Percentiles rank a stretch among this genome's conserved stretches.
phyloP scores from a whole-genome alignment of 768 basidiomycete genomes.

The Mycena maculata region DNA sequence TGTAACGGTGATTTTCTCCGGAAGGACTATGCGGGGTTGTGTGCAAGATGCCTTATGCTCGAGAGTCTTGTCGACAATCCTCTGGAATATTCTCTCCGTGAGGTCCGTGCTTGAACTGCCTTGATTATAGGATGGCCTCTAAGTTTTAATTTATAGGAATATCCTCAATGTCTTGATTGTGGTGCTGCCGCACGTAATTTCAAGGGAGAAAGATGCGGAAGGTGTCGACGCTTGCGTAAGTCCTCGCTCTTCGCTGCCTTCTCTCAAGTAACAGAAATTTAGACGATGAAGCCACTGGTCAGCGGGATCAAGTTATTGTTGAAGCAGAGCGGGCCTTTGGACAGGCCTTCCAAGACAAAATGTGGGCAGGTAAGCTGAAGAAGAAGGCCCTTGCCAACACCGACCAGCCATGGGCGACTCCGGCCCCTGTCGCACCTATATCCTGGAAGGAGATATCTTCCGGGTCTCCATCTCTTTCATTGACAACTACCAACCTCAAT shows the following conservation, averaged over 20 bases:
- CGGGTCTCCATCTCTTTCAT: background rate
- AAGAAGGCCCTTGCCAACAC: background rate
- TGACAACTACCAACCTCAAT: constrained; percentile 3
- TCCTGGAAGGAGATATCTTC: background rate
- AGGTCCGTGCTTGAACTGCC: background rate
- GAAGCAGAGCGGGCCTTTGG: background rate
- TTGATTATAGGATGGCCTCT: background rate
- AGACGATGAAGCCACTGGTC: background rate
- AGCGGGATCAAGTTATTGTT: background rate
- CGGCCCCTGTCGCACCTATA: background rate
- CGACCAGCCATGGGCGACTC: background rate
- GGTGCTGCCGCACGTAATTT: background rate
- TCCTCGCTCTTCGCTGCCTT: background rate
- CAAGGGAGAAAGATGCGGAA: background rate
- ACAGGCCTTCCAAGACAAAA: background rate
- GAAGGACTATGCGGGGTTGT: constrained; percentile 2
- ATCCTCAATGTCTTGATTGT: constrained; percentile 2
- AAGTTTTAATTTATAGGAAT: background rate
- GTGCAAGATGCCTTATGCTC: constrained; percentile 17
- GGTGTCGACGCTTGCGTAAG: constrained; percentile 1
- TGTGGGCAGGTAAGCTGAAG: constrained; percentile 1
- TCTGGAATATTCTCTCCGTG: background rate
- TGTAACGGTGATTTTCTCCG: constrained; percentile 5
- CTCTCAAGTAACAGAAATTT: background rate
- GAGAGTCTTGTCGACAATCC: background rate